Evolutionary conservation across 192 early-diverging fungal genomes (phyloP), one percentile per base, ranked within the genome.

Genomic region (Spizellomyces sp.): DNA sequence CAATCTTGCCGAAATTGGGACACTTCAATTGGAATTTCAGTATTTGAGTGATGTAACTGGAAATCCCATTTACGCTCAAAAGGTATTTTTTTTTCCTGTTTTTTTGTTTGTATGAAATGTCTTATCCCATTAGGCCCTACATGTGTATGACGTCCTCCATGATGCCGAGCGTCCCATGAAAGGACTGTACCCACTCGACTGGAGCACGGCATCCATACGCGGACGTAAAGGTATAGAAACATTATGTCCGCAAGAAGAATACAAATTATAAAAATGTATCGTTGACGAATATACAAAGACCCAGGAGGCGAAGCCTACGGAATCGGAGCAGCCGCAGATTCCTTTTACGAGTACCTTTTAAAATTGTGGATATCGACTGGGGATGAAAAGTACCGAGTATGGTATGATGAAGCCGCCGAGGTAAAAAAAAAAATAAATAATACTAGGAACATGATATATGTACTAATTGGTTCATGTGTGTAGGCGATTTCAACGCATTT

Each of bases 41-140:
- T 90, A 92, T 52, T 83, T 96, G 19, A 90, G 90, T 8, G 81
- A 92, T 66, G 82, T 95, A 7, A 93, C 93, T 8, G 89, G 89
- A 4, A 80, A 94, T 62, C 81, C 85, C 15, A 78, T 67, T 4
- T 96, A 91, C 71, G 86, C 90, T 56, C 52, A 83, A 27, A 71
- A 73, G 64, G 71, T 44, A 36, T 36, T 36, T 36, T 36, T 2
- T 36, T 36, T 36, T 36, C n/a, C n/a, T n/a, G n/a, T 36, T 36
- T 36, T 36, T 36, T 36, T 36, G 0, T 36, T 36, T 0, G 27
- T 36, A 36, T 36, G 27, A 36, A 0, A 36, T 36, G 27, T 2
- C 27, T 36, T 36, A 2, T 36, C 27, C 27, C 27, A 36, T 36
- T 36, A 36, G 27, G 27, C 50, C 10, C 36, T 61, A 1, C 15